These are phyloP conservation scores for Plasmopara halstedii DNA, from an alignment of 352 stramenopile species.

Conservation along the genomic window DNA sequence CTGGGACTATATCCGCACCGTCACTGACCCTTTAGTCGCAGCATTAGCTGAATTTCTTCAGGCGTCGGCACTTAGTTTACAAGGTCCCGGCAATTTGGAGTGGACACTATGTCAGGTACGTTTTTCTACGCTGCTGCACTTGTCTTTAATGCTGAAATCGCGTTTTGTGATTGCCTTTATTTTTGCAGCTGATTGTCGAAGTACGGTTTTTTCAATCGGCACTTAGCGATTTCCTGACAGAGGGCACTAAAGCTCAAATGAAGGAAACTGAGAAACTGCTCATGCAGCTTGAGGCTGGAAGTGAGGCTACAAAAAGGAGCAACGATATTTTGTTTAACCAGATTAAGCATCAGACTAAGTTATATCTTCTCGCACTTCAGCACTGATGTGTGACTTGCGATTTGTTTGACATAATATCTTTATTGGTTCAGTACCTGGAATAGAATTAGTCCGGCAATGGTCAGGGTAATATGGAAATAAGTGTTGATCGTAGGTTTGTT, in stretches of 20 bases:
- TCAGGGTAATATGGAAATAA: too few relatives aligned
- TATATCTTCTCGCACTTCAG: constrained; percentile 65
- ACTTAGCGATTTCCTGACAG: constrained; percentile 41
- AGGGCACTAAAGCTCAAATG: constrained; percentile 46
- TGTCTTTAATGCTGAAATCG: neutral
- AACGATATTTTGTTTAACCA: constrained; percentile 51
- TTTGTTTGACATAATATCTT: neutral
- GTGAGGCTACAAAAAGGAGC: constrained; percentile 25
- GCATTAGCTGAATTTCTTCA: constrained; percentile 40
- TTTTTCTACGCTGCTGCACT: neutral
- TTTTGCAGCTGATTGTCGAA: constrained; percentile 58
- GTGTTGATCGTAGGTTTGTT: too few relatives aligned
- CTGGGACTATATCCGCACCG: constrained; percentile 40
- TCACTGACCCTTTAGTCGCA: constrained; percentile 47
- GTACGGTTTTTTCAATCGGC: constrained; percentile 59
- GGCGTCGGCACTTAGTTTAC: constrained; percentile 23
- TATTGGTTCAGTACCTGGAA: too few relatives aligned
- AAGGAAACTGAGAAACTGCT: constrained; percentile 44
- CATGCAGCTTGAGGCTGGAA: constrained; percentile 24
- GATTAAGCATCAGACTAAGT: constrained; percentile 75
- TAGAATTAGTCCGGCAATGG: too few relatives aligned
- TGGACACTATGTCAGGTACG: constrained; percentile 64
- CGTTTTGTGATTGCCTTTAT: neutral
- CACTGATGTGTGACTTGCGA: constrained; percentile 3
- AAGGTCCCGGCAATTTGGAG: constrained; percentile 17